phyloP scores from a whole-genome alignment of 164 flowering plant species.

The Amborella trichopoda region DNA sequence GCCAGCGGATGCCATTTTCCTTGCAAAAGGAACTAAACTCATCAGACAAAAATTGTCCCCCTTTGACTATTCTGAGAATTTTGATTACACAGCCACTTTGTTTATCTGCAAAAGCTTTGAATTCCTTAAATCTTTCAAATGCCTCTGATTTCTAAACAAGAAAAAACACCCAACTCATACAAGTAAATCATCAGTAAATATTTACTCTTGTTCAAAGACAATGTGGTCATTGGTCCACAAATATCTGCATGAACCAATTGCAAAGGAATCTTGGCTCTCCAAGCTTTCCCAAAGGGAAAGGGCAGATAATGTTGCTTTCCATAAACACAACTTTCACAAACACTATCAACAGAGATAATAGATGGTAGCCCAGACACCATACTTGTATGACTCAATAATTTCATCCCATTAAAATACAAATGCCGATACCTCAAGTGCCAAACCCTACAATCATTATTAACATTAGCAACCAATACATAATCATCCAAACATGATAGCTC shows the following conservation, averaged over 20 bases:
- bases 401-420: slow-evolving; percentile 1
- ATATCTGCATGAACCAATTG: not conserved
- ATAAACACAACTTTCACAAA: not conserved
- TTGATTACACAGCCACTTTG: not conserved
- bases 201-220: not conserved
- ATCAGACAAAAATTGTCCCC: not conserved
- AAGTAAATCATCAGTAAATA: not conserved
- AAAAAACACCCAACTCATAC: not conserved
- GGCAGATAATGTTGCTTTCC: not conserved
- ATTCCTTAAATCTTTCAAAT: not conserved
- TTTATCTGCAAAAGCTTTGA: not conserved
- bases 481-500: not conserved
- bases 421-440: not conserved
- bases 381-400: not conserved
- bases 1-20: not conserved
- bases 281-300: not conserved
- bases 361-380: not conserved
- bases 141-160: not conserved
- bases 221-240: not conserved
- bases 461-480: not conserved
- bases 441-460: not conserved
- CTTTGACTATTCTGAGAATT: not conserved
- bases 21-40: not conserved
- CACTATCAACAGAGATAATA: not conserved
- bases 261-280: not conserved